Percentiles rank a stretch among this genome's conserved stretches.
These are phyloP conservation scores for Erysimum cheiranthoides DNA, from an alignment of 345 rosid species.

Conservation along the genomic window DNA sequence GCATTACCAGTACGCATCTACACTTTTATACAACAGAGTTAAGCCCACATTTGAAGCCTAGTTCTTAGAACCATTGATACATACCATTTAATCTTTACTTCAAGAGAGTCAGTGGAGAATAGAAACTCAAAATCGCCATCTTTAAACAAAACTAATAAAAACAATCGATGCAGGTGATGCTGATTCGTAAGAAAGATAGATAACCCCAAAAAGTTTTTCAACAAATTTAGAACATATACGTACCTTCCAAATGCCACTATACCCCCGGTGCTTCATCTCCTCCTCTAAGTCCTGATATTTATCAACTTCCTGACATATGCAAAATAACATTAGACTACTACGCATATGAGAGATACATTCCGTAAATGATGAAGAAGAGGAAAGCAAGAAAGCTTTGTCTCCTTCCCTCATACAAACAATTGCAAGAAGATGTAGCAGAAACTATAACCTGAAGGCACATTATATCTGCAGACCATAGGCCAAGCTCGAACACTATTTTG, in stretches of 20 bases:
- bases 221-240: background rate
- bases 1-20: conserved; percentile 98
- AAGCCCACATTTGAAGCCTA: conserved; percentile 22
- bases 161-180: background rate
- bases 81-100: conserved; percentile 6
- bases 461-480: conserved; percentile 91
- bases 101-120: conserved; percentile 5
- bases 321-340: conserved; percentile 2
- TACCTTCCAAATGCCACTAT: conserved; percentile 90
- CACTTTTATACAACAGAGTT: conserved; percentile 35
- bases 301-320: conserved; percentile 81
- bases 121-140: conserved; percentile 17
- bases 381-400: background rate
- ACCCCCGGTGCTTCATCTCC: conserved; percentile 70
- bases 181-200: background rate
- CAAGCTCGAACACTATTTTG: conserved; percentile 77
- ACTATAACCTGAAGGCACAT: conserved; percentile 87
- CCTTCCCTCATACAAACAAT: background rate
- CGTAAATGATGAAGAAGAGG: background rate
- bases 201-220: background rate
- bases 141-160: conserved; percentile 6
- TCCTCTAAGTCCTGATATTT: conserved; percentile 79
- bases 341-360: conserved; percentile 16
- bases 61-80: conserved; percentile 15
- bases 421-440: conserved; percentile 4